Evolutionary conservation across 2,329 filamentous ascomycete genomes (phyloP), one percentile per base, ranked within the genome.

Genomic region (Phaeosphaeriaceae sp.): DNA sequence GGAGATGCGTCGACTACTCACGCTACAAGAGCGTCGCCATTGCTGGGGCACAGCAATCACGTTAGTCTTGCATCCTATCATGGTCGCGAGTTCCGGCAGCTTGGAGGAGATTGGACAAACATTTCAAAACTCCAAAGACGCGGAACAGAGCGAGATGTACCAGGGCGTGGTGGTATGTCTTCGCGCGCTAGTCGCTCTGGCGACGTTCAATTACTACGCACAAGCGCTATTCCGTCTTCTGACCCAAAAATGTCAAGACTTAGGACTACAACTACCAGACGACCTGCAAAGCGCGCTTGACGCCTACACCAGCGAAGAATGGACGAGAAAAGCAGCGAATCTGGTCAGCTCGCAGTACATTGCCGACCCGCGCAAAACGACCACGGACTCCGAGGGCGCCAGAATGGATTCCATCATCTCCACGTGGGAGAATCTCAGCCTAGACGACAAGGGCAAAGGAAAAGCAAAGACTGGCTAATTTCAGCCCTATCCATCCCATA

Each of bases 321-420:
- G 72, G 72, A 75, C 70, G 1, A 67, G 61, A 25, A 66, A 68
- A 15, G 72, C 70, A 21, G 65, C 63, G 1, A 61, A 46, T 24
- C 27, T 69, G 25, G 66, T 74, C 19, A 73, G 69, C 19, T 73
- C 69, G 45, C 70, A 71, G 49, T 75, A 70, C 33, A 66, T 74
- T 56, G 68, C 70, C 1, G 71, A 73, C 49, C 67, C 64, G 19
- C 56, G 66, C 11, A 62, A 65, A 51, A 53, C 57, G 7, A 48
- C 58, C 3, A 42, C 56, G 0, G 66, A 61, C 9, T 42, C 63
- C 3, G 66, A 71, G 47, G 63, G 56, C 24, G 54, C 52, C 25
- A 64, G 65, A 17, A 75, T 75, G 70, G 71, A 75, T 33, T 66
- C 58, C 20, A 58, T 75, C 42, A 64, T 75, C 7, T 67, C 63